A percentile compares a stretch with the other conserved stretches of the same genome.
Evolutionary conservation across 257 asterid genomes (phyloP).

Genomic region (Thymus quinquecostatus): DNA sequence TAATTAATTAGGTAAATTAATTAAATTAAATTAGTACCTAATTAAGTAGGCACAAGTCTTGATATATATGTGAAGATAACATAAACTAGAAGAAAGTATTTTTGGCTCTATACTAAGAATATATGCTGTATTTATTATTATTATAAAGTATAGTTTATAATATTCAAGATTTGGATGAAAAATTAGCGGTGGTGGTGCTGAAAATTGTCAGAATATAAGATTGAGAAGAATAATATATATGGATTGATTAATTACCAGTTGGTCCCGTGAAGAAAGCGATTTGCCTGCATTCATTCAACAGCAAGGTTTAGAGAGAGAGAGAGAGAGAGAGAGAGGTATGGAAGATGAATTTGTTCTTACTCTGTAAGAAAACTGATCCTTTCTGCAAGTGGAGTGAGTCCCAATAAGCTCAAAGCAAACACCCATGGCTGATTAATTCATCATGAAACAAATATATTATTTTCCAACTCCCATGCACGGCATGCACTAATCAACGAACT

Average conservation of each 20-base stretch:
- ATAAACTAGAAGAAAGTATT: no score
- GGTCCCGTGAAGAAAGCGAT: slow-evolving; percentile 85
- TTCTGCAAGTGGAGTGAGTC: slow-evolving; percentile 89
- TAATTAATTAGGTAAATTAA: background rate
- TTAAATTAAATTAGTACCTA: background rate
- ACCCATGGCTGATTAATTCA: slow-evolving; percentile 69
- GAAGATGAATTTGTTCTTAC: slow-evolving; percentile 46
- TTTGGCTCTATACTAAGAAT: no score
- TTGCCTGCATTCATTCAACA: slow-evolving; percentile 56
- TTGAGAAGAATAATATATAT: background rate
- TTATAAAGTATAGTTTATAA: no score
- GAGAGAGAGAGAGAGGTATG: no score
- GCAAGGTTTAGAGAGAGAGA: background rate
- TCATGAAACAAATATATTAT: background rate
- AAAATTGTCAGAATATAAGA: background rate
- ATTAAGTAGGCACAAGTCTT: background rate
- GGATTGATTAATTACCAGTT: slow-evolving; percentile 57
- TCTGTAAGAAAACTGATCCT: slow-evolving; percentile 83
- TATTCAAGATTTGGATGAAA: no score
- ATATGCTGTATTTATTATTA: no score
- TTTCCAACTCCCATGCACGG: background rate
- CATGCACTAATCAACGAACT: background rate
- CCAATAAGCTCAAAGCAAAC: slow-evolving; percentile 75
- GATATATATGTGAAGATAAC: no score
- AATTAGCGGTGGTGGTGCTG: no score